Conservation (phyloP, 441 rosid genomes). For the Erodium trifolium region DNA sequence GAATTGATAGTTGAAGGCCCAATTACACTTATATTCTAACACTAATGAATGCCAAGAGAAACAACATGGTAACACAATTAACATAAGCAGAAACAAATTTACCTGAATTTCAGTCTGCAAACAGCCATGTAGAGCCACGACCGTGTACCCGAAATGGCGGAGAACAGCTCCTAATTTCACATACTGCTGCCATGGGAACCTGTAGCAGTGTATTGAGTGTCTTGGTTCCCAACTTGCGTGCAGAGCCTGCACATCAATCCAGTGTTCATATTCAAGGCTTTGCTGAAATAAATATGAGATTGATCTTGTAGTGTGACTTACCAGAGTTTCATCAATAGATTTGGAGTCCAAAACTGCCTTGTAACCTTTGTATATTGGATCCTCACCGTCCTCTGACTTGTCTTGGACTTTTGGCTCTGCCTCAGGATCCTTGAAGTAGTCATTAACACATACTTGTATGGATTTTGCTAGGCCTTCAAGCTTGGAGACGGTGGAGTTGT, state of each 20-base stretch:
- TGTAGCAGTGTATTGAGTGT: conserved; percentile 48
- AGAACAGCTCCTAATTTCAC: conserved; percentile 76
- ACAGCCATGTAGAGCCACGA: conserved; percentile 83
- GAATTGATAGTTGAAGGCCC: no score
- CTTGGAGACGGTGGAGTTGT: conserved; percentile 54
- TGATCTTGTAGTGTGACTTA: conserved; percentile 20
- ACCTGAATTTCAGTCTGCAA: conserved; percentile 83
- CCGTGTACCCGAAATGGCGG: conserved; percentile 73
- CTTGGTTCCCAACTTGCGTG: conserved; percentile 92
- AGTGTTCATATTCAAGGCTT: background rate
- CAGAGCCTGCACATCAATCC: conserved; percentile 35
- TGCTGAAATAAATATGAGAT: background rate
- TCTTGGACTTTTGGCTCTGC: conserved; percentile 24
- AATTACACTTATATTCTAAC: no score
- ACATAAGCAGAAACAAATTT: background rate
- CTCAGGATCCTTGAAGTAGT: conserved; percentile 41
- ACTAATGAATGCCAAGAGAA: no score
- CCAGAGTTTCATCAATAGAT: conserved; percentile 73
- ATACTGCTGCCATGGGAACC: conserved; percentile 70
- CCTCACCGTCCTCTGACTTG: conserved; percentile 29
- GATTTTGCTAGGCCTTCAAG: conserved; percentile 67
- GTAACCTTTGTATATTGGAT: conserved; percentile 63
- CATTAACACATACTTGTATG: conserved; percentile 68
- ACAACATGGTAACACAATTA: background rate
- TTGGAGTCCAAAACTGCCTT: conserved; percentile 81